Percentiles rank a stretch among this genome's conserved stretches.
Evolutionary conservation across 2,329 filamentous ascomycete species (phyloP).

Genomic region (Helotiales sp.): DNA sequence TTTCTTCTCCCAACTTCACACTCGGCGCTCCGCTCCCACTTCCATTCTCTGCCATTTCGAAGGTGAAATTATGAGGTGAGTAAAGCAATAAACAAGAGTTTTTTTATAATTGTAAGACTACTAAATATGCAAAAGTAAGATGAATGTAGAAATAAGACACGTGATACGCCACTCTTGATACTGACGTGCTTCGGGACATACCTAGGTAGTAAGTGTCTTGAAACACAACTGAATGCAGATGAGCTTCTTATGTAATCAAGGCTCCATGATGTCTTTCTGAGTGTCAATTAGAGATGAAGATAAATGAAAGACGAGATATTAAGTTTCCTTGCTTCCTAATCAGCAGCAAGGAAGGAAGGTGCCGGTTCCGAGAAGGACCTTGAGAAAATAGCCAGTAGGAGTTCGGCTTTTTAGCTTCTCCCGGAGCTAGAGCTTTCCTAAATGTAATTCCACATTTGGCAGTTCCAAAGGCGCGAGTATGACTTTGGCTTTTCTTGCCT

Average conservation of each 20-base stretch:
- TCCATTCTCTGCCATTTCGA: no score
- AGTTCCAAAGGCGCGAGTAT: no score
- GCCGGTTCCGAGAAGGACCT: not conserved
- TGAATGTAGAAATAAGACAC: not conserved
- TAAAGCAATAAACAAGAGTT: no score
- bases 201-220: no score
- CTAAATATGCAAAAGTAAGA: no score
- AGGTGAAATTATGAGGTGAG: no score
- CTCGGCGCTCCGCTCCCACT: not conserved
- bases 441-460: not conserved
- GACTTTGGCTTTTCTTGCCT: no score
- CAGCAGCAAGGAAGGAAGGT: no score
- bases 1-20: slow-evolving; percentile 16
- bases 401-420: not conserved
- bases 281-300: not conserved
- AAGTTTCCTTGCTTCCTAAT: not conserved
- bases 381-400: not conserved
- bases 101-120: no score
- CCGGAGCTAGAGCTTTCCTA: not conserved
- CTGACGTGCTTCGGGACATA: not conserved
- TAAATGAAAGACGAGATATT: not conserved
- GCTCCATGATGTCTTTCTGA: not conserved
- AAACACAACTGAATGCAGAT: not conserved
- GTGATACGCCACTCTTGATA: slow-evolving; percentile 7
- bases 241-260: not conserved